Base-by-base conservation (phyloP, 495 filamentous ascomycete genomes). In the Talaromyces borbonicus region DNA sequence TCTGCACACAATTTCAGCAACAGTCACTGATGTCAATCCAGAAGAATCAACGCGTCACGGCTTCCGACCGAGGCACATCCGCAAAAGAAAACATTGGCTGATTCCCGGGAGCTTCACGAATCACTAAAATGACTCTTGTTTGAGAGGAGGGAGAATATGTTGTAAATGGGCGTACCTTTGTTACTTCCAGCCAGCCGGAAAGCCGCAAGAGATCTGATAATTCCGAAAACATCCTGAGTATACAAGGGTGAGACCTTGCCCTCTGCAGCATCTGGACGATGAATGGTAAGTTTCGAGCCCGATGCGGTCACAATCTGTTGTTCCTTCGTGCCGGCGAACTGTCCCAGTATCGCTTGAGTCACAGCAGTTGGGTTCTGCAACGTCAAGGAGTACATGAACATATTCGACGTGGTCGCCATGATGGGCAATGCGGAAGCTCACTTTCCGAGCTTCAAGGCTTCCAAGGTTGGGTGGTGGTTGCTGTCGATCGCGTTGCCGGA, bases 121-220 rank as follows among this genome's bases (percentile, higher is more conserved):
- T 95, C 89, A 95, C 87, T 93, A 93, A 80, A 74, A 80, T 86
- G 76, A 78, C 75, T 79, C 77, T 63, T 73, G n/a, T n/a, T 66
- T 68, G 66, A 69, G 60, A 63, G 58, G 53, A 57, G 54, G 52
- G 52, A 53, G 53, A 49, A 52, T 45, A 49, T 45, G n/a, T n/a
- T n/a, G n/a, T n/a, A n/a, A n/a, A n/a, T n/a, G n/a, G 60, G 82
- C 90, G 72, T 83, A 98, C 92, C 92, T 85, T 95, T 98, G 55
- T 76, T 87, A 58, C 87, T 94, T 46, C 93, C 92, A 38, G 93
- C 86, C 43, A 97, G 68, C 42, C 93, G 77, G 61, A 95, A 99
- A 12, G 88, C 77, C 32, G 87, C 83, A 56, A 99, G 68, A 15
- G 81, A 75, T 47, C 93, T 75, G 50, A 97, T 90, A 56, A 97